Evolutionary conservation across 2,329 filamentous ascomycete species (phyloP), one percentile per base, ranked within the genome.

Genomic region (Colletotrichum sidae): DNA sequence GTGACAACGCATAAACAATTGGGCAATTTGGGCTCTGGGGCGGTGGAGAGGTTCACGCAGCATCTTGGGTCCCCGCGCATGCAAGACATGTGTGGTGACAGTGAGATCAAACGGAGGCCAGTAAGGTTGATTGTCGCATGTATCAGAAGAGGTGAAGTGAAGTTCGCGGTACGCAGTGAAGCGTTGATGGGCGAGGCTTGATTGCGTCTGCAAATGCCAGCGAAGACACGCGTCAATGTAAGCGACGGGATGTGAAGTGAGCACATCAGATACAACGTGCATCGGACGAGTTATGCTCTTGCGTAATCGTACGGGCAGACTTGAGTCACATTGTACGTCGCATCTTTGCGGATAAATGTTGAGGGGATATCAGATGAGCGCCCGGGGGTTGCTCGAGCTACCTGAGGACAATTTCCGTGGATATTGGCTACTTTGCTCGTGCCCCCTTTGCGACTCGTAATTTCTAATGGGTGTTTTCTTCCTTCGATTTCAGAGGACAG

Each of bases 341-440:
- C 25, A 25, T 25, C 25, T 5, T 1, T 25, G 25, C 25, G 25
- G 25, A 25, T 25, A 4, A 33, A 47, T 34, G 38, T 42, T 25
- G 35, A 41, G 25, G 54, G 33, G 17, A 47, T 38, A 52, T 45
- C 38, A 52, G 47, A 49, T 13, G 13, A 42, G 42, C 38, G 46
- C 33, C 38, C 39, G 13, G 41, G 57, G 56, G 49, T 25, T 25
- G 12, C 45, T 49, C 61, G 52, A 41, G 52, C 62, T 52, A 62
- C 58, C 62, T 62, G 58, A 65, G 46, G 46, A 46, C 62, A 62
- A 65, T 65, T 65, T 65, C 62, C 58, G 62, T 51, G 37, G 42
- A 42, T 51, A 56, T 62, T 65, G 58, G 62, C 55, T 17, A 15
- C 8, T 33, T 46, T 41, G 57, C 57, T 61, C 57, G 57, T 49